Evolutionary conservation across 2,329 filamentous ascomycete species (phyloP).

Genomic region (Penicillium brevicompactum): DNA sequence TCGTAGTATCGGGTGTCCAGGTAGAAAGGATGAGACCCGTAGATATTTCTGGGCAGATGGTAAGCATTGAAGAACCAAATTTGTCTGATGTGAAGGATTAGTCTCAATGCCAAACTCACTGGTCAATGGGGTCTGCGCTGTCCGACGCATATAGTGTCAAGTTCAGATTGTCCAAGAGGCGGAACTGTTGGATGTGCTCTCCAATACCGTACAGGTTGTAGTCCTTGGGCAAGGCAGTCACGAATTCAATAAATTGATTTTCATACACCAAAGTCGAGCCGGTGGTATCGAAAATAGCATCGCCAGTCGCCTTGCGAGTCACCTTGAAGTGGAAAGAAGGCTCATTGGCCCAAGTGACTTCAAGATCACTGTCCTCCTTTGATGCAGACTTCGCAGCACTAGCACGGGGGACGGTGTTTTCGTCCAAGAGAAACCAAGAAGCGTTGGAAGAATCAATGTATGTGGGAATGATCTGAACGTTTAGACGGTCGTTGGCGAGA

Average conservation of each 20-base stretch:
- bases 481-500: constrained; percentile 65
- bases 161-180: constrained; percentile 73
- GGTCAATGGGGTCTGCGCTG: constrained; percentile 58
- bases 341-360: constrained; percentile 59
- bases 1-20: constrained; percentile 77
- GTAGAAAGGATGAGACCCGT: constrained; percentile 77
- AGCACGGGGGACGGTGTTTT: constrained; percentile 63
- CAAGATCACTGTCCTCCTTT: constrained; percentile 45
- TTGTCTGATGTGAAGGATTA: background rate
- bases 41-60: constrained; percentile 59
- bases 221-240: constrained; percentile 64
- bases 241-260: constrained; percentile 77
- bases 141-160: constrained; percentile 71
- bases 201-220: constrained; percentile 78
- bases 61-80: background rate
- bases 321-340: constrained; percentile 61
- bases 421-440: constrained; percentile 68
- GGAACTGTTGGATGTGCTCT: constrained; percentile 70
- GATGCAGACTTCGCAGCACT: constrained; percentile 46
- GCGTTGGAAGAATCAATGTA: constrained; percentile 63
- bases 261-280: constrained; percentile 70
- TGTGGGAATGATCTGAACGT: constrained; percentile 69
- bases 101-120: constrained; percentile 26
- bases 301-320: constrained; percentile 60
- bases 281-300: constrained; percentile 68